Evolutionary conservation across 768 basidiomycete genomes (phyloP), one percentile per base, ranked within the genome.

Genomic region (Boletus pseudopeckii): DNA sequence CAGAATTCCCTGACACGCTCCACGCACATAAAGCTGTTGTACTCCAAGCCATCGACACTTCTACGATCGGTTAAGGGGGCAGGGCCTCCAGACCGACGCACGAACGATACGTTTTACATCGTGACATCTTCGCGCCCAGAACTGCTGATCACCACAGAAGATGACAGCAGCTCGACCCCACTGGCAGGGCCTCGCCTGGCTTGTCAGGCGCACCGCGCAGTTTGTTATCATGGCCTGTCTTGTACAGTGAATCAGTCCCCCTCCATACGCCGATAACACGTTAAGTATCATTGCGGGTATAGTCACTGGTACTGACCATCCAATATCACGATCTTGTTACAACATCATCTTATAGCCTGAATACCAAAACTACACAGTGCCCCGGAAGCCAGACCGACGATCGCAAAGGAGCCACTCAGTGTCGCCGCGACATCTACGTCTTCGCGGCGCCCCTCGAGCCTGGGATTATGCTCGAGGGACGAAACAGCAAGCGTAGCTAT

Each of bases 391-490:
- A 95, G 72, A 5, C 92, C 92, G 6, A 81, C 84, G 1, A 89
- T 85, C 5, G 92, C 67, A 57, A 81, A 89, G 71, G 94, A 93
- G 58, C 80, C 85, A 8, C 83, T 82, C 9, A 96, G 77, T 0
- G 87, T 89, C 8, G 92, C 92, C 3, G 90, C 91, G 11, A 88
- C 77, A 62, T 95, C 92, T 20, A 93, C 87, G 63, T 94, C 89
- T 54, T 89, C 86, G 47, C 76, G 75, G 43, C 80, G 74, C 6
- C 86, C 85, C 60, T 81, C 78, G 46, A 95, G 71, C 38, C 78
- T 75, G 13, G 84, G 83, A 64, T 95, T 95, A 62, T 92, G 86
- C 56, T 86, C 81, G 3, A 90, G 71, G 2, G 90, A 92, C 1
- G 92, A 82, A 7, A 86, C 90, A 30, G 86, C 75, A 75, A 96